These are phyloP conservation scores for Sugiyamaella boreocaroliniensis DNA, from an alignment of 805 yeast genomes.

Conservation along the genomic window DNA sequence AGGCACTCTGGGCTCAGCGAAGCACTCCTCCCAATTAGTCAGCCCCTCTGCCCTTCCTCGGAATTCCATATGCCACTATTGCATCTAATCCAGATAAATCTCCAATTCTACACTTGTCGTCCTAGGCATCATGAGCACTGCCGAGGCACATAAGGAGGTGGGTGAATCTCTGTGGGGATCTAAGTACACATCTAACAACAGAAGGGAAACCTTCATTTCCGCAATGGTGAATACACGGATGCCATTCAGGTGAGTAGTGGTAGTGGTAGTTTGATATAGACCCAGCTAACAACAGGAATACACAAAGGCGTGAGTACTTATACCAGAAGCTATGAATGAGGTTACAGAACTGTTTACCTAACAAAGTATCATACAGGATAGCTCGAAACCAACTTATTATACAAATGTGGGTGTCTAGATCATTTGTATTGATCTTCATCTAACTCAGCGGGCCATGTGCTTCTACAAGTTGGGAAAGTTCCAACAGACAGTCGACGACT, in stretches of 20 bases:
- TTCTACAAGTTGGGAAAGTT: slow-evolving; percentile 18
- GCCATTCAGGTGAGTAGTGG: slow-evolving; percentile 23
- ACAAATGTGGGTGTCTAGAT: slow-evolving; percentile 24
- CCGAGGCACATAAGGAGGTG: slow-evolving; percentile 9
- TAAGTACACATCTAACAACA: not conserved
- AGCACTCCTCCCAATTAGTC: not conserved
- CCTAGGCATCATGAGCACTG: not conserved
- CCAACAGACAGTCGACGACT: slow-evolving; percentile 24
- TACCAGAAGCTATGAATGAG: not conserved
- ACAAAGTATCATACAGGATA: slow-evolving; percentile 21
- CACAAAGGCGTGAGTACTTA: slow-evolving; percentile 23
- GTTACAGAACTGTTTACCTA: not conserved
- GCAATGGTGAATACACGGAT: slow-evolving; percentile 23
- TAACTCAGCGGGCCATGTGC: slow-evolving; percentile 22
- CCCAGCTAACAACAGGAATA: slow-evolving; percentile 16
- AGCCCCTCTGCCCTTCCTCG: not conserved
- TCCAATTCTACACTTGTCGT: not conserved
- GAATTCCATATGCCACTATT: not conserved
- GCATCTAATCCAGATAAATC: not conserved
- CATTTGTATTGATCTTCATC: not conserved
- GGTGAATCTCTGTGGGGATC: not conserved
- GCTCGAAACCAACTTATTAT: slow-evolving; percentile 22
- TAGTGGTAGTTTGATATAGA: not conserved
- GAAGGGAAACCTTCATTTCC: slow-evolving; percentile 25
- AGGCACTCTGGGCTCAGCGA: no score